These are phyloP conservation scores for Mortierella sp. DNA, from an alignment of 371 early-diverging fungal genomes.

Conservation along the genomic window DNA sequence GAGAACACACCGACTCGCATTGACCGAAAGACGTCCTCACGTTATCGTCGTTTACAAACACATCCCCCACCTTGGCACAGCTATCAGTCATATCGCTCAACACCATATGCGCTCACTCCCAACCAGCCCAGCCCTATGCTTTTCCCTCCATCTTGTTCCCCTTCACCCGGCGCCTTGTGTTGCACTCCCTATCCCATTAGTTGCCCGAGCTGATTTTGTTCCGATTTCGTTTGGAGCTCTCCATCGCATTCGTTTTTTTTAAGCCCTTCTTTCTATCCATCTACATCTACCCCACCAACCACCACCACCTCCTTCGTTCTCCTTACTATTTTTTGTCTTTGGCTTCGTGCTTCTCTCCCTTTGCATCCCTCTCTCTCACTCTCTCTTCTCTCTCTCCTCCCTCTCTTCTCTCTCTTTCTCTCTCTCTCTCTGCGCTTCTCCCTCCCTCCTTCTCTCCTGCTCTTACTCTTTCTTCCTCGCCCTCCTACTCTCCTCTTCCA, in stretches of 20 bases:
- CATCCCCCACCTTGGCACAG: slow-evolving; percentile 4
- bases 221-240: neutral
- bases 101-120: neutral
- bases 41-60: neutral
- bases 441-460: slow-evolving; percentile 2
- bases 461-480: slow-evolving; percentile 12
- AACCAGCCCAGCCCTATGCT: neutral
- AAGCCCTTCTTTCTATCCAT: slow-evolving; percentile 16
- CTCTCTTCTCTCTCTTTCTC: slow-evolving; percentile 10
- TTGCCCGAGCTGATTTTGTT: neutral
- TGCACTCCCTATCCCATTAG: neutral
- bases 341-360: slow-evolving; percentile 6
- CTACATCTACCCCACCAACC: slow-evolving; percentile 19
- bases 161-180: neutral
- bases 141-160: neutral
- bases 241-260: neutral
- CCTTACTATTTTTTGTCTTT: slow-evolving; percentile 10
- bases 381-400: neutral
- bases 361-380: slow-evolving; percentile 5
- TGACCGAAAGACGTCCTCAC: neutral
- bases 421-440: neutral
- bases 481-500: slow-evolving; percentile 8
- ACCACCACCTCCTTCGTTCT: slow-evolving; percentile 18
- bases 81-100: neutral
- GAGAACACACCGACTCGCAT: slow-evolving; percentile 7